Evolutionary conservation across 192 early-diverging fungal species (phyloP), one percentile per base, ranked within the genome.

Genomic region (Chytriomyces sp.): DNA sequence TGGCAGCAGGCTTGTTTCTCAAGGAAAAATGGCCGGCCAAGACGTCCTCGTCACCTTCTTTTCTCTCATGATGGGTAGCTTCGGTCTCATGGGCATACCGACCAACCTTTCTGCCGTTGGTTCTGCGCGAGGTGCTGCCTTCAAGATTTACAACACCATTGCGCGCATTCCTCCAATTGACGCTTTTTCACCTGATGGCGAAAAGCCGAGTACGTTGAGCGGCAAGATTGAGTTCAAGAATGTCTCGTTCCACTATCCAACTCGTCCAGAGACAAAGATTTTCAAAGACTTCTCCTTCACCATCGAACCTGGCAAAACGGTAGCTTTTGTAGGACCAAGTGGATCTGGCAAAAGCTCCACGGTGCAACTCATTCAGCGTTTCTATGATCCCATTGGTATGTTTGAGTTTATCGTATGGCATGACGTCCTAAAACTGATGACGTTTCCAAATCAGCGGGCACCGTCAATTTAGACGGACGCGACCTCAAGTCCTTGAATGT

Each of bases 281-380:
- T 78, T 88, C 36, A 69, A 85, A 7, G 79, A 85, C 52, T 79
- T 90, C 26, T 67, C 70, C 57, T 71, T 92, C 37, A 75, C 83
- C 37, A 79, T 91, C 22, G 73, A 82, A 33, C 78, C 90, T 22
- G 91, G 91, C 28, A 75, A 85, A 77, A 95, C 92, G 10, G 84
- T 97, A 49, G 95, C 95, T 5, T 73, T 98, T 38, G 94, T 95
- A 2, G 95, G 95, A 2, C 81, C 88, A 2, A 91, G 90, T 32
- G 92, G 92, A 7, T 87, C 82, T 59, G 91, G 91, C 19, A 92
- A 92, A 66, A 85, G 81, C 26, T 90, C 80, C 84, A 93, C 67
- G 84, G 87, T 82, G 88, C 93, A 70, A 80, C 71, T 82, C 3
- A 56, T 84, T 28, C 74, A 86, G 60, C 75, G 84, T 10, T 86